Conservation (phyloP, 192 early-diverging fungal species). For the Spizellomyces sp. region DNA sequence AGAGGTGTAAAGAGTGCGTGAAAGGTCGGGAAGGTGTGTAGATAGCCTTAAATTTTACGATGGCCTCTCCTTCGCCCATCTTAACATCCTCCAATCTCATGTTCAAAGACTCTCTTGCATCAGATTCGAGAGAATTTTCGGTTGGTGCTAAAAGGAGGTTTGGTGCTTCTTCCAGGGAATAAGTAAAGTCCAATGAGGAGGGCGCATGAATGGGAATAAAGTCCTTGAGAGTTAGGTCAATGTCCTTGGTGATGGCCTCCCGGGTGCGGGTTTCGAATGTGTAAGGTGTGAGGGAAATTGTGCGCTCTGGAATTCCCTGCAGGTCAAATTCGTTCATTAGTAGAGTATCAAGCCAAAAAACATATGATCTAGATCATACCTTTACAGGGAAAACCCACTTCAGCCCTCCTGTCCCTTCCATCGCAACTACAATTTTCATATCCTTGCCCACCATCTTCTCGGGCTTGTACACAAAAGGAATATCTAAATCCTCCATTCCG, state of each 20-base stretch:
- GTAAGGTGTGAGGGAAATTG: neutral
- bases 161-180: no score
- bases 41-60: slow-evolving; percentile 21
- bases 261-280: slow-evolving; percentile 36
- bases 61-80: neutral
- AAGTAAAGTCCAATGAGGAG: no score
- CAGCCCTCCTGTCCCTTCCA: slow-evolving; percentile 33
- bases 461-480: slow-evolving; percentile 50
- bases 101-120: neutral
- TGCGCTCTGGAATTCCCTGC: slow-evolving; percentile 44
- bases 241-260: slow-evolving; percentile 33
- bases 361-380: slow-evolving; percentile 21
- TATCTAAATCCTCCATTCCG: slow-evolving; percentile 45
- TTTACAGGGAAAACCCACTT: slow-evolving; percentile 54
- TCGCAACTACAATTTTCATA: slow-evolving; percentile 44
- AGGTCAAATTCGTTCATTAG: neutral
- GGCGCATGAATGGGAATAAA: neutral
- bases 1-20: slow-evolving; percentile 28
- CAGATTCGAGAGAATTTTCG: neutral
- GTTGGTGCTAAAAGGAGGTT: no score
- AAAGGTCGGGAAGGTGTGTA: slow-evolving; percentile 40
- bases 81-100: neutral
- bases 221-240: slow-evolving; percentile 27
- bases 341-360: neutral
- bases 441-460: slow-evolving; percentile 36